Evolutionary conservation across 345 rosid species (phyloP), one percentile per base, ranked within the genome.

Genomic region (Noccaea caerulescens): DNA sequence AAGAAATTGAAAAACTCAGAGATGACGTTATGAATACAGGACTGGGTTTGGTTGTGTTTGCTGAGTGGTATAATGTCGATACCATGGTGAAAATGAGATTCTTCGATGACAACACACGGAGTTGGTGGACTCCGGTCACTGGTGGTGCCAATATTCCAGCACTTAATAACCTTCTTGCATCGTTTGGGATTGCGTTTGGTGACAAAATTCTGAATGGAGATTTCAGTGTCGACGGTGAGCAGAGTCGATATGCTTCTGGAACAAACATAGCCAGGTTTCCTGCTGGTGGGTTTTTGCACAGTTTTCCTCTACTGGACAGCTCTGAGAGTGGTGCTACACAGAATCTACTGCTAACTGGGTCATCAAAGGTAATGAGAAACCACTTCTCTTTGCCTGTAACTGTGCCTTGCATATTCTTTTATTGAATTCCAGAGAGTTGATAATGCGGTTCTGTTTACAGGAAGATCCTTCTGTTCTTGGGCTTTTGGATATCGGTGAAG

Each of bases 121-220:
- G 98, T 73, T 91, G 97, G 97, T 93, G 98, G 98, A 93, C 97
- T 63, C 98, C 98, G 53, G 87, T 89, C 72, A 93, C 98, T 39
- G 98, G 98, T 73, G 98, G 98, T 61, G 94, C 98, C 51, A 93
- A 93, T 82, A 73, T 93, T 62, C 99, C 99, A 0, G 99, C 97
- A 42, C 65, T 93, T 61, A 93, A 93, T 81, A 88, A 86, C 77
- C 97, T 93, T 66, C 80, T 93, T 79, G 86, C 94, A 23, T 86
- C 99, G n/a, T 93, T 93, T 79, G 99, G 97, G 68, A 91, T 93
- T 62, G 97, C 99, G 56, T 93, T 93, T 78, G 99, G 99, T 52
- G 96, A 89, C 72, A 93, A 91, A 81, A 91, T 91, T 76, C 70
- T 93, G 78, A 93, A 89, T 78, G 97, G 99, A 10, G 99, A 91